Percentiles rank a stretch among this genome's conserved stretches.
Evolutionary conservation across 2,329 filamentous ascomycete species (phyloP).

Genomic region (Aspergillus fructus): DNA sequence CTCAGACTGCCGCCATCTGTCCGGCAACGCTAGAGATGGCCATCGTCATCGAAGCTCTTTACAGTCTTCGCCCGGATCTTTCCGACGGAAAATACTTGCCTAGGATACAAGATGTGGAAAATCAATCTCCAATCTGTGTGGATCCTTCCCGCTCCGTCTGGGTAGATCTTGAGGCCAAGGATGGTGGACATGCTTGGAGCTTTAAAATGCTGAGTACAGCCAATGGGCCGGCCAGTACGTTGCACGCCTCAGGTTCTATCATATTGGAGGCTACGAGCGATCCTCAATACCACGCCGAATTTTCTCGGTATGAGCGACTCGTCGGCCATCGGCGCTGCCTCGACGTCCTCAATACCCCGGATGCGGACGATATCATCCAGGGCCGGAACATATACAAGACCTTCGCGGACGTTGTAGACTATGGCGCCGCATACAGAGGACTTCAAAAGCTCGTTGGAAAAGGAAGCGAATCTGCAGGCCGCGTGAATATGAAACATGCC

Average conservation of each 20-base stretch:
- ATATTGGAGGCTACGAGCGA: constrained; percentile 22
- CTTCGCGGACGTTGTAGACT: constrained; percentile 21
- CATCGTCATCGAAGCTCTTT: constrained; percentile 32
- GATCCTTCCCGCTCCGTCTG: constrained; percentile 27
- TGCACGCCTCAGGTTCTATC: constrained; percentile 26
- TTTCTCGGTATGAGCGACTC: constrained; percentile 32
- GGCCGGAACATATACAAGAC: constrained; percentile 21
- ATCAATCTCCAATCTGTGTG: constrained; percentile 33
- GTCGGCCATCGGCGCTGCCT: constrained; percentile 12
- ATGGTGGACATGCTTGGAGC: neutral
- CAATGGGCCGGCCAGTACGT: constrained; percentile 4
- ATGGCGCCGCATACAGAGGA: constrained; percentile 15
- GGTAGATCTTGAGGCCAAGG: constrained; percentile 25
- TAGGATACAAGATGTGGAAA: constrained; percentile 28
- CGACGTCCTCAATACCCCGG: constrained; percentile 6
- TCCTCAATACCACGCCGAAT: constrained; percentile 19
- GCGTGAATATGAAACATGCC: constrained; percentile 14
- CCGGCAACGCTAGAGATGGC: constrained; percentile 44
- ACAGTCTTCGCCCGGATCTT: constrained; percentile 31
- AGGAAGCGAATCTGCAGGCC: constrained; percentile 22
- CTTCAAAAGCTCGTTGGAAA: constrained; percentile 21
- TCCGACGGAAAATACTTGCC: constrained; percentile 19
- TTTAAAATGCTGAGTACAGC: constrained; percentile 31
- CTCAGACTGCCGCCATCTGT: constrained; percentile 38
- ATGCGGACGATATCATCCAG: constrained; percentile 12